These are phyloP conservation scores for Tuber magnatum DNA, from an alignment of 495 filamentous ascomycete genomes.

Conservation along the genomic window DNA sequence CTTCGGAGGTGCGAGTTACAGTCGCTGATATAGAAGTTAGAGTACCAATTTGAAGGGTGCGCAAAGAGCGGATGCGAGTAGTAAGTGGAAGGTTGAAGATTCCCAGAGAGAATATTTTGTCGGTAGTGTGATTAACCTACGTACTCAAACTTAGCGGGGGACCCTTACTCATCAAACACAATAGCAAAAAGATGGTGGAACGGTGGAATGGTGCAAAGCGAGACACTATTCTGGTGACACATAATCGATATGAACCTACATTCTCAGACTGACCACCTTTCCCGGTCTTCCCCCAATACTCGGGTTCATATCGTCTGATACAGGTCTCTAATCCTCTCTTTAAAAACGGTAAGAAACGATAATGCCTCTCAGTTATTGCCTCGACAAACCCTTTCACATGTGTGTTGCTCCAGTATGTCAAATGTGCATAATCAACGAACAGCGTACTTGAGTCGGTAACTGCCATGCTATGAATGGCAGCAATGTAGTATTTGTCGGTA, in stretches of 20 bases:
- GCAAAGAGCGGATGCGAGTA: constrained; percentile 77
- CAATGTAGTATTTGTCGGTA: constrained; percentile 92
- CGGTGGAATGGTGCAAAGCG: neutral
- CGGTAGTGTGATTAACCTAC: constrained; percentile 70
- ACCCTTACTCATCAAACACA: neutral
- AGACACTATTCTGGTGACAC: neutral
- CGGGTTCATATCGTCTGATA: constrained; percentile 86
- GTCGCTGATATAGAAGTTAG: constrained; percentile 93
- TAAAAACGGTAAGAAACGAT: constrained; percentile 89
- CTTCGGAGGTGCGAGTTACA: constrained; percentile 92
- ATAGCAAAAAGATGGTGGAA: neutral
- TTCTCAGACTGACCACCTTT: constrained; percentile 30
- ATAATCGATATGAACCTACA: constrained; percentile 13
- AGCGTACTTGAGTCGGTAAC: constrained; percentile 85
- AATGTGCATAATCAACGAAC: constrained; percentile 91
- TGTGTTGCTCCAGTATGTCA: constrained; percentile 50
- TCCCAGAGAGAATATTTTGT: constrained; percentile 88
- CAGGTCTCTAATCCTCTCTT: constrained; percentile 83
- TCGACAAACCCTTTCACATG: constrained; percentile 67
- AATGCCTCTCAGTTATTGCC: constrained; percentile 83
- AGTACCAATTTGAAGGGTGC: constrained; percentile 84
- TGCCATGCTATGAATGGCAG: constrained; percentile 84
- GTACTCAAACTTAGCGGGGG: neutral
- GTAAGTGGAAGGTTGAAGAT: constrained; percentile 97
- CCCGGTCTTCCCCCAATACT: constrained; percentile 56